Evolutionary conservation across 305 asterid genomes (phyloP).

Genomic region (Andrographis paniculata): DNA sequence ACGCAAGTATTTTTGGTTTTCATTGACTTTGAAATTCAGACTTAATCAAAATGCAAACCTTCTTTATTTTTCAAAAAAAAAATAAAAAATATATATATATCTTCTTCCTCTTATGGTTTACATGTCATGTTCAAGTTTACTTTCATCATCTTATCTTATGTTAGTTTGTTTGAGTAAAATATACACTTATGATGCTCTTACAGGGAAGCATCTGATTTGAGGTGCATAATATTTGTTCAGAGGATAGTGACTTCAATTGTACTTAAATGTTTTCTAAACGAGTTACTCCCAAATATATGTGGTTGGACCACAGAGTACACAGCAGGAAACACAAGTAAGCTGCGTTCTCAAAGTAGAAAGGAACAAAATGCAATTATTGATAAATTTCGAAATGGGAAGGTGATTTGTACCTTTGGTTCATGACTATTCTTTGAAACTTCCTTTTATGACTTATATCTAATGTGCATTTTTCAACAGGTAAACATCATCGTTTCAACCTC

Average conservation of each 20-base stretch:
- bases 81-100: too few species aligned
- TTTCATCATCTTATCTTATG: too few species aligned
- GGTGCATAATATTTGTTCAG: constrained; percentile 84
- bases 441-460: constrained; percentile 3
- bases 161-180: too few species aligned
- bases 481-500: constrained; percentile 79
- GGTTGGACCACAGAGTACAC: constrained; percentile 76
- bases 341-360: constrained; percentile 56
- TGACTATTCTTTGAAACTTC: background rate
- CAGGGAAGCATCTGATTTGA: constrained; percentile 57
- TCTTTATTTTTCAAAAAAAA: too few species aligned
- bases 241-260: constrained; percentile 73
- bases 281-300: constrained; percentile 35
- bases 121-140: too few species aligned
- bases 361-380: constrained; percentile 54
- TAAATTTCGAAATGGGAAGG: constrained; percentile 64
- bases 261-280: constrained; percentile 47
- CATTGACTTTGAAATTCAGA: too few species aligned
- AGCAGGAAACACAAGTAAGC: constrained; percentile 40
- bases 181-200: constrained; percentile 1
- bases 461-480: constrained; percentile 31
- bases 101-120: too few species aligned
- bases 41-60: too few species aligned
- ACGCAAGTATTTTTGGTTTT: too few species aligned
- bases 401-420: constrained; percentile 18